Evolutionary conservation across 1,284 basidiomycete species (phyloP).

Genomic region (Cutaneotrichosporon mucoides): DNA sequence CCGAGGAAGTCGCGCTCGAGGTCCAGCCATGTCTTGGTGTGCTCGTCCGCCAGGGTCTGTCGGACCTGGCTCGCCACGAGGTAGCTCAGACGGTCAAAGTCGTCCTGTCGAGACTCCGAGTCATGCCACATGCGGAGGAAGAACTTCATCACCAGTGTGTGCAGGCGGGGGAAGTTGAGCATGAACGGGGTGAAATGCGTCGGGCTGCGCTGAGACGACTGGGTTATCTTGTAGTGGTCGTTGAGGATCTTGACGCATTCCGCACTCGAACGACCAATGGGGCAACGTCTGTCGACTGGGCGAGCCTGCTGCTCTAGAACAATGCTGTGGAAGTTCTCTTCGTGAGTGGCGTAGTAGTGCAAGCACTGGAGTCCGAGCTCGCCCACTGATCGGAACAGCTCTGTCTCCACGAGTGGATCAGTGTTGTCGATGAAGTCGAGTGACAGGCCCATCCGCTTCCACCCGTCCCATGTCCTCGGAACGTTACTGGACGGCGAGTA

Average conservation of each 20-base stretch:
- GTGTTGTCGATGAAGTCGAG: slow-evolving; percentile 57
- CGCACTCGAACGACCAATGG: slow-evolving; percentile 65
- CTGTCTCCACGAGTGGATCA: slow-evolving; percentile 73
- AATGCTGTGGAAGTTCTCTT: slow-evolving; percentile 79
- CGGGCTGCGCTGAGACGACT: slow-evolving; percentile 49
- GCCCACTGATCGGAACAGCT: slow-evolving; percentile 79
- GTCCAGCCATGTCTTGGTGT: slow-evolving; percentile 73
- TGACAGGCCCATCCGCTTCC: slow-evolving; percentile 48
- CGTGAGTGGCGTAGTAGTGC: slow-evolving; percentile 65
- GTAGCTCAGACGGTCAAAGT: slow-evolving; percentile 76
- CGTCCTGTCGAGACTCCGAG: slow-evolving; percentile 71
- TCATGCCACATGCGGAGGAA: slow-evolving; percentile 93
- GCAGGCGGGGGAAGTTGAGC: slow-evolving; percentile 78
- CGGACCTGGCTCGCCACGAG: slow-evolving; percentile 84
- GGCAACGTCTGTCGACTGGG: slow-evolving; percentile 71
- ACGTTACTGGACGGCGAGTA: slow-evolving; percentile 6
- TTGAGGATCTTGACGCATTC: slow-evolving; percentile 69
- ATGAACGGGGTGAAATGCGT: slow-evolving; percentile 86
- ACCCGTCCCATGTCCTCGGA: slow-evolving; percentile 42
- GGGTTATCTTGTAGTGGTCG: slow-evolving; percentile 57
- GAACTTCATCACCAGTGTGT: slow-evolving; percentile 77
- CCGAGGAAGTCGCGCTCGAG: slow-evolving; percentile 81
- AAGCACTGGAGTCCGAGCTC: slow-evolving; percentile 80
- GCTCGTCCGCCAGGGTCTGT: slow-evolving; percentile 71
- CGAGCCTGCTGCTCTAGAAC: slow-evolving; percentile 80